phyloP scores from a whole-genome alignment of 2,329 filamentous ascomycete genomes.

The Alternaria metachromatica region DNA sequence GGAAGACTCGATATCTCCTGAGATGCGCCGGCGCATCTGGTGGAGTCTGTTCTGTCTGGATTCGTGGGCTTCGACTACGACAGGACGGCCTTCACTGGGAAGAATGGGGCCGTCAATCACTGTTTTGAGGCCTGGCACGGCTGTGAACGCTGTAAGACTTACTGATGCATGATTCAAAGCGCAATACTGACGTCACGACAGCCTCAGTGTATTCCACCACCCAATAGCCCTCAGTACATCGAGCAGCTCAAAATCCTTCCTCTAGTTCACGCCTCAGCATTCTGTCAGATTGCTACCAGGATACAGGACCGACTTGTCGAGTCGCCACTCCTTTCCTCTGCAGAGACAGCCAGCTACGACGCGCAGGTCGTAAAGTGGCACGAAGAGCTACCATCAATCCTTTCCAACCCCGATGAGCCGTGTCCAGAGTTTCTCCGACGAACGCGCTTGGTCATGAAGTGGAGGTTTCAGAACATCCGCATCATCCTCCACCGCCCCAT shows the following conservation, averaged over 20 bases:
- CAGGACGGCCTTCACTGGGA: conserved; percentile 50
- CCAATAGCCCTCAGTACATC: conserved; percentile 48
- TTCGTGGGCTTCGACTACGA: conserved; percentile 53
- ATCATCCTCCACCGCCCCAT: conserved; percentile 78
- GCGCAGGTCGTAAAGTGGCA: conserved; percentile 75
- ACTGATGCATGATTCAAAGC: not conserved
- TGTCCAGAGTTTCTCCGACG: conserved; percentile 75
- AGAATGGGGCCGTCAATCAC: conserved; percentile 50
- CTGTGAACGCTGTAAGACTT: conserved; percentile 36
- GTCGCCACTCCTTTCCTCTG: conserved; percentile 69
- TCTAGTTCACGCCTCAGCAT: conserved; percentile 76
- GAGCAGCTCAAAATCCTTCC: conserved; percentile 71
- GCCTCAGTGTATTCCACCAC: conserved; percentile 34
- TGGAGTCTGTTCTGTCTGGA: conserved; percentile 55
- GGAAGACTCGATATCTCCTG: conserved; percentile 46
- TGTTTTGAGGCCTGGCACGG: conserved; percentile 46
- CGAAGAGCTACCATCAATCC: conserved; percentile 66
- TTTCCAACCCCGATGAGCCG: conserved; percentile 60
- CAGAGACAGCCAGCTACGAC: conserved; percentile 72
- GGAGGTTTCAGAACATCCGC: conserved; percentile 79
- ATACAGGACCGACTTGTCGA: conserved; percentile 79
- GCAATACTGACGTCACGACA: conserved; percentile 11
- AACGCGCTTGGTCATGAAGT: conserved; percentile 77
- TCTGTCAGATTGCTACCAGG: conserved; percentile 78
- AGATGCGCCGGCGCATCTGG: conserved; percentile 52